These are phyloP conservation scores for Pythium aquatile DNA, from an alignment of 352 stramenopile species.

Conservation along the genomic window DNA sequence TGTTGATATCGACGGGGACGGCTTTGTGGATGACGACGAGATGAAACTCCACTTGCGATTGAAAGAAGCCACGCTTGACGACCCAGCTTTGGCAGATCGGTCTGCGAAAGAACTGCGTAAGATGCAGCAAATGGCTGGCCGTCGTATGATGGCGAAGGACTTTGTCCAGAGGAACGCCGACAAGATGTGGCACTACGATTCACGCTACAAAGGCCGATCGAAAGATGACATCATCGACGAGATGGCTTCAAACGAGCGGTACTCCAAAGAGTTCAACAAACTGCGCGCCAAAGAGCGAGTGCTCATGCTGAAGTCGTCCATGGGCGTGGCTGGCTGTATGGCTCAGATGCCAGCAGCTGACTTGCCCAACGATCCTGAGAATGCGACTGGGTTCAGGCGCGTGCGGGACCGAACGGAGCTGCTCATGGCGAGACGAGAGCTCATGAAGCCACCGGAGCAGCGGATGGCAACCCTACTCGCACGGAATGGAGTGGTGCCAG, in stretches of 20 bases:
- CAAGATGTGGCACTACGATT: slow-evolving; percentile 62
- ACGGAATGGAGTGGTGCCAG: slow-evolving; percentile 18
- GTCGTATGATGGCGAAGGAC: slow-evolving; percentile 55
- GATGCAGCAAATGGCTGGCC: slow-evolving; percentile 46
- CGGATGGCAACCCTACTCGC: slow-evolving; percentile 22
- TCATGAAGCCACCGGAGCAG: slow-evolving; percentile 51
- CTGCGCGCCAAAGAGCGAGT: slow-evolving; percentile 63
- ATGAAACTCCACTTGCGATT: slow-evolving; percentile 60
- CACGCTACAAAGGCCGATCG: slow-evolving; percentile 36
- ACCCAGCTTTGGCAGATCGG: slow-evolving; percentile 3
- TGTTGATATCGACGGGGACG: slow-evolving; percentile 61
- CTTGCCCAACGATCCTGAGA: slow-evolving; percentile 33
- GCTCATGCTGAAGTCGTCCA: slow-evolving; percentile 57
- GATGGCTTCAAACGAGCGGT: slow-evolving; percentile 44
- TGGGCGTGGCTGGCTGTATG: slow-evolving; percentile 53
- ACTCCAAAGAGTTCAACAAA: slow-evolving; percentile 48
- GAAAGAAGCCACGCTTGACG: slow-evolving; percentile 32
- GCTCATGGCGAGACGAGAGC: slow-evolving; percentile 42
- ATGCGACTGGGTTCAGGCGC: slow-evolving; percentile 43
- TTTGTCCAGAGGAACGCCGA: slow-evolving; percentile 55
- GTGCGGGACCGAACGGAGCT: slow-evolving; percentile 53
- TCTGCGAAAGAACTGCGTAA: slow-evolving; percentile 26
- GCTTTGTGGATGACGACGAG: slow-evolving; percentile 55
- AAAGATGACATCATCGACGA: slow-evolving; percentile 41
- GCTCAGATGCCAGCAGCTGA: slow-evolving; percentile 34